Conservation (phyloP, 2,329 filamentous ascomycete genomes). For the Clarireedia homoeocarpa region DNA sequence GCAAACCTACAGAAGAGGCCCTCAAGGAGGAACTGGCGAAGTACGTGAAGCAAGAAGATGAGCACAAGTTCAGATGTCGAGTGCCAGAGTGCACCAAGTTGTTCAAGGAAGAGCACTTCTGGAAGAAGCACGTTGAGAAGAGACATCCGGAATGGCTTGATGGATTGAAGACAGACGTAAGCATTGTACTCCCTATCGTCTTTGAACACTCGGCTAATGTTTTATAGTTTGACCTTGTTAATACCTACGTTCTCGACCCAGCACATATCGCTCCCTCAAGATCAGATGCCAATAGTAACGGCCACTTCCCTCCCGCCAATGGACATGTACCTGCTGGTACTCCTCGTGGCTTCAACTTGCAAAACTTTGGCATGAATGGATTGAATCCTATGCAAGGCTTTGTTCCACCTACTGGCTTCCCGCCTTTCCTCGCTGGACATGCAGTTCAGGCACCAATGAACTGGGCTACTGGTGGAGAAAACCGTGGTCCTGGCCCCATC, state of each 20-base stretch:
- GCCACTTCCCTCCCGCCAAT: constrained; percentile 80
- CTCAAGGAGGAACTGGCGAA: constrained; percentile 79
- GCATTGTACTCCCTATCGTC: constrained; percentile 27
- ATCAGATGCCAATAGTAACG: constrained; percentile 90
- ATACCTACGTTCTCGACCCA: constrained; percentile 89
- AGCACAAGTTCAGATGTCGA: constrained; percentile 94
- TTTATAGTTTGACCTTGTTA: constrained; percentile 74
- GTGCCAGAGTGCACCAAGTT: constrained; percentile 93
- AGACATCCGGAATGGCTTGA: constrained; percentile 85
- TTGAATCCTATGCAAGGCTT: constrained; percentile 53
- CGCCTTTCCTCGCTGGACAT: constrained; percentile 45
- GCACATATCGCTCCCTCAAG: constrained; percentile 89
- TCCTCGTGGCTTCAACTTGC: constrained; percentile 83
- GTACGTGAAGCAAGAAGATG: constrained; percentile 93
- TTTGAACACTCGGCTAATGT: background rate
- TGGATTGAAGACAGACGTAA: constrained; percentile 72
- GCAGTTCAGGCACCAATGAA: constrained; percentile 34
- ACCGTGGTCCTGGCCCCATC: constrained; percentile 56
- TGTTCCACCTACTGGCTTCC: constrained; percentile 38
- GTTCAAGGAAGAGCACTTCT: constrained; percentile 96
- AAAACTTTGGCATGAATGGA: constrained; percentile 57
- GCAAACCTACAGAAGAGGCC: constrained; percentile 77
- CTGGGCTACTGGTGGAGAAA: constrained; percentile 43
- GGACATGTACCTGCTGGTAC: constrained; percentile 73
- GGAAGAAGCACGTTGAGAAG: constrained; percentile 97